These are phyloP conservation scores for Aspergillus carlsbadensis DNA, from an alignment of 495 filamentous ascomycete species.

Conservation along the genomic window DNA sequence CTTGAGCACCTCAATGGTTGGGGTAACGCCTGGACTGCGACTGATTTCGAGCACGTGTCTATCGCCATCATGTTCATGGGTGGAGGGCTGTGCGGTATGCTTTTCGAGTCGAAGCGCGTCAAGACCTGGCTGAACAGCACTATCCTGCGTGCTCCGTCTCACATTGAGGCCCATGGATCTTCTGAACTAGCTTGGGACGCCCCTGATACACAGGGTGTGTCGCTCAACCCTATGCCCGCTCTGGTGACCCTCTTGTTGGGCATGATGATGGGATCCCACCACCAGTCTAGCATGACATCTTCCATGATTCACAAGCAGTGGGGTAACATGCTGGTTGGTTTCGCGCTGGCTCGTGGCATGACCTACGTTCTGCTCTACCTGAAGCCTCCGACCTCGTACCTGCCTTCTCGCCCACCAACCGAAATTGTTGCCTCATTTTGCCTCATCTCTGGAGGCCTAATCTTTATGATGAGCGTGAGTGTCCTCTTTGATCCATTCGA, in stretches of 20 bases:
- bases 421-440: slow-evolving; percentile 87
- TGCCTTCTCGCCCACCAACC: slow-evolving; percentile 87
- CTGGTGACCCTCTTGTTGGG: slow-evolving; percentile 84
- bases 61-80: slow-evolving; percentile 95
- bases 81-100: slow-evolving; percentile 93
- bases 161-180: slow-evolving; percentile 32
- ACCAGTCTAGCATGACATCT: slow-evolving; percentile 79
- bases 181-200: slow-evolving; percentile 51
- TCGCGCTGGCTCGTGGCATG: slow-evolving; percentile 70
- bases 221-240: slow-evolving; percentile 87
- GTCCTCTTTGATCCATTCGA: neutral
- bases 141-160: slow-evolving; percentile 39
- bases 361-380: slow-evolving; percentile 82
- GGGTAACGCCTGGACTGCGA: slow-evolving; percentile 68
- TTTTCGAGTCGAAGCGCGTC: slow-evolving; percentile 76
- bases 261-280: slow-evolving; percentile 93
- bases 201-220: slow-evolving; percentile 69
- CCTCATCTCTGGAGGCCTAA: slow-evolving; percentile 78
- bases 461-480: slow-evolving; percentile 92
- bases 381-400: slow-evolving; percentile 76
- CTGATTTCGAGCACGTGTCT: slow-evolving; percentile 88
- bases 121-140: slow-evolving; percentile 70
- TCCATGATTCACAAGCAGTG: slow-evolving; percentile 95
- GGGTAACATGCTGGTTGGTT: slow-evolving; percentile 83
- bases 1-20: slow-evolving; percentile 79